Evolutionary conservation across 2,329 filamentous ascomycete genomes (phyloP), one percentile per base, ranked within the genome.

Genomic region (Hypoxylon sp.): DNA sequence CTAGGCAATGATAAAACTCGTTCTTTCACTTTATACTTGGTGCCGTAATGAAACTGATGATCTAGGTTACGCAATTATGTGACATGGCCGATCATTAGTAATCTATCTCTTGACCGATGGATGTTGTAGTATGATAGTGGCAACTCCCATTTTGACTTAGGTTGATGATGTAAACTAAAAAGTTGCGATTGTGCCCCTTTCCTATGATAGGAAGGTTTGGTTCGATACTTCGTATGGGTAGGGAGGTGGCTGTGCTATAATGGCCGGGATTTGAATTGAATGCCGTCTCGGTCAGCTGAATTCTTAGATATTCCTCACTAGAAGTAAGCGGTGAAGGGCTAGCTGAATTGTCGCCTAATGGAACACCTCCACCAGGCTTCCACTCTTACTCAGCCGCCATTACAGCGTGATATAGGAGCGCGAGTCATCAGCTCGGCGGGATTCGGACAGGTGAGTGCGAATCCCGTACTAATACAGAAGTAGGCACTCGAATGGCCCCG

Each of bases 1-100:
- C 47, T 63, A 72, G 65, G 65, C 71, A 73, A 74, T 70, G 47
- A 73, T 64, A 72, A 70, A 67, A 64, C 63, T 62, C 68, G 62
- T 72, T 70, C 59, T 73, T 44, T 58, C 43, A 53, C 39, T 53
- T 68, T 34, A 48, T 15, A 13, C 17, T 26, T 20, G 10, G 15
- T 11, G 41, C 32, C 10, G 28, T 34, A 50, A 20, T 22, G 17
- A 28, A 24, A 7, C 24, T 4, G 10, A 37, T 22, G 34, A 5
- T 46, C 24, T n/a, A n/a, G n/a, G n/a, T 7, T 26, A 26, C 7
- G 24, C 24, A 26, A 26, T 10, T 50, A 52, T 37, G 46, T 62
- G 49, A 64, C 28, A 41, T 64, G 46, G 55, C 17, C 26, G 10
- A 15, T 15, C 3, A 32, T 26, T 13, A 41, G 37, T 19, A 19